Conservation (phyloP, 441 rosid species). For the Hypseocharis bilobata region DNA sequence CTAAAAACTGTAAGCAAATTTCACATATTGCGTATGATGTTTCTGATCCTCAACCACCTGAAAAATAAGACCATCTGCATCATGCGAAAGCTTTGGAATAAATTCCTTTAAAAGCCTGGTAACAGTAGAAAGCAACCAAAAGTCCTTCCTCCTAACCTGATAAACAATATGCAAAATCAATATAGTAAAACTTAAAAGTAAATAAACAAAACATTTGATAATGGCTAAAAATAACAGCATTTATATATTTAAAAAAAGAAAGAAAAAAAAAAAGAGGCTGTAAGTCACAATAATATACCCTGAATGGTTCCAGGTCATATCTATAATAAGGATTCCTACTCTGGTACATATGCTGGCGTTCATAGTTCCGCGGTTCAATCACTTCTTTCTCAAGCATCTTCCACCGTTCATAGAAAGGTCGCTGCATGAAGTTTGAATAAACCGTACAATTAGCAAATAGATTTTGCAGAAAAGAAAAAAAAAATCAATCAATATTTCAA, state of each 20-base stretch:
- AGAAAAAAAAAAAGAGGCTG: too few relatives aligned
- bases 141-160: constrained; percentile 96
- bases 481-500: background rate
- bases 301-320: constrained; percentile 94
- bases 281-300: constrained; percentile 40
- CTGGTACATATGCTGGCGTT: constrained; percentile 60
- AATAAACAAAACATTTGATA: background rate
- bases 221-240: background rate
- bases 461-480: background rate
- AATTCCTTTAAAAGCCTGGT: constrained; percentile 76
- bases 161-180: constrained; percentile 14
- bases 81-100: constrained; percentile 93
- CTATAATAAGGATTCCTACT: constrained; percentile 63
- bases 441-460: constrained; percentile 13
- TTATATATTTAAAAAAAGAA: too few relatives aligned
- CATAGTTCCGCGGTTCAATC: constrained; percentile 79
- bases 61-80: constrained; percentile 94
- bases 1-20: background rate
- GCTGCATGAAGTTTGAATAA: constrained; percentile 43
- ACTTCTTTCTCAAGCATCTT: constrained; percentile 93
- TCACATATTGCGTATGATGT: background rate
- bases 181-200: background rate
- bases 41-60: constrained; percentile 49
- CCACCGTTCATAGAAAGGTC: constrained; percentile 94
- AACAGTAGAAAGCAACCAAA: constrained; percentile 91